Evolutionary conservation across 768 basidiomycete species (phyloP), one percentile per base, ranked within the genome.

Genomic region (Tricholoma matsutake): DNA sequence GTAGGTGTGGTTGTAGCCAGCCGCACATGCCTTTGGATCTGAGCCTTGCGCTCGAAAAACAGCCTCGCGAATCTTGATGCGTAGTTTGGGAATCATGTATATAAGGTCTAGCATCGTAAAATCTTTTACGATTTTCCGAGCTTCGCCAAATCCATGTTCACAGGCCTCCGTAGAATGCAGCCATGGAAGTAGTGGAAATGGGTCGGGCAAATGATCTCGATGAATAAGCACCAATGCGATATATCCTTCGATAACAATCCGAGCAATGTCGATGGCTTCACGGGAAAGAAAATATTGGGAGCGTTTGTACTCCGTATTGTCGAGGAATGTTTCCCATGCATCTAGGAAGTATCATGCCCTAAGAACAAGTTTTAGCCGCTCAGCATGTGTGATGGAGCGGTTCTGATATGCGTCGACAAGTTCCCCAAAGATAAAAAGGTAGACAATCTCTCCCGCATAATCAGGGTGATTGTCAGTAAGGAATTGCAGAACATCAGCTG

Each of bases 401-500:
- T 71, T 79, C 54, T 79, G 78, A 43, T 73, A 77, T 1, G 76
- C 75, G 60, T 80, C 76, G 16, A 61, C 22, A 25, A 25, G 22
- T 25, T 25, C 22, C 22, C 22, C 22, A 25, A 25, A 25, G 22
- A 25, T 25, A 57, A 81, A 82, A 0, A 81, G 70, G 59, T 75
- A 82, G 1, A 76, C 64, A 13, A 70, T 67, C 0, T 64, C 25
- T 1, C 73, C 77, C 0, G 63, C 18, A 0, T 66, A 45, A 1
- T 75, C 68, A 0, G 75, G 71, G 56, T 71, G 64, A 11, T 69
- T 47, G 0, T 71, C 51, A 2, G 60, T 8, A 73, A n/a, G 32
- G 11, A 55, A 74, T 9, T 72, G 32, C 1, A 81, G 65, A 0
- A 67, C 64, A 2, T 62, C 61, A 0, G 75, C 75, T 7, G 75